Evolutionary conservation across 108 stramenopile genomes (phyloP).

Genomic region (Phaeodactylum tricornutum): DNA sequence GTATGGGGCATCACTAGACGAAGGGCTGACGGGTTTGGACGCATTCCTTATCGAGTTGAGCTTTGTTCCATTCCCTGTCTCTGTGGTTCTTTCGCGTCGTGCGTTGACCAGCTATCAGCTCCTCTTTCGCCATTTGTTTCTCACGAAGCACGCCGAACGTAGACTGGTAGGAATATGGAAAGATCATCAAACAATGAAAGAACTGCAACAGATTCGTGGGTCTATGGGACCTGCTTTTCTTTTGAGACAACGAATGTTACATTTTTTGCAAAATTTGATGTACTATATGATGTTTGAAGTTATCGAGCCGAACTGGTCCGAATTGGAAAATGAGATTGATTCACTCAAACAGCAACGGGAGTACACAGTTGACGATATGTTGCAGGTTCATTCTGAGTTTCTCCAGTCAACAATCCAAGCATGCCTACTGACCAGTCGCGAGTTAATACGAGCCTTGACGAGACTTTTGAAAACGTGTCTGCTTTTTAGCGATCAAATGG

Average conservation of each 20-base stretch:
- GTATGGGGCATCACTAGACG: constrained; percentile 11
- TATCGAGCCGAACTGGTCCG: constrained; percentile 85
- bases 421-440: constrained; percentile 85
- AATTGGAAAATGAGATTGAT: constrained; percentile 45
- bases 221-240: constrained; percentile 71
- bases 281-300: constrained; percentile 98
- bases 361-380: constrained; percentile 83
- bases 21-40: constrained; percentile 78
- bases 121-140: constrained; percentile 95
- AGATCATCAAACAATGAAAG: constrained; percentile 88
- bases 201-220: constrained; percentile 55
- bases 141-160: constrained; percentile 95
- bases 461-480: constrained; percentile 79
- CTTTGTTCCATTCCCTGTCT: constrained; percentile 82
- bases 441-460: constrained; percentile 55
- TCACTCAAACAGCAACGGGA: constrained; percentile 5
- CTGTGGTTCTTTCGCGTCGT: constrained; percentile 73
- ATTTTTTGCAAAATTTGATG: constrained; percentile 95
- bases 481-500: constrained; percentile 76
- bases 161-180: constrained; percentile 81
- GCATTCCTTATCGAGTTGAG: constrained; percentile 79
- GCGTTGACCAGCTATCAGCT: constrained; percentile 89
- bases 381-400: constrained; percentile 79
- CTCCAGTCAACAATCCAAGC: constrained; percentile 78
- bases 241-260: constrained; percentile 92